phyloP scores from a whole-genome alignment of 768 basidiomycete species.

The Calvatia gigantea region DNA sequence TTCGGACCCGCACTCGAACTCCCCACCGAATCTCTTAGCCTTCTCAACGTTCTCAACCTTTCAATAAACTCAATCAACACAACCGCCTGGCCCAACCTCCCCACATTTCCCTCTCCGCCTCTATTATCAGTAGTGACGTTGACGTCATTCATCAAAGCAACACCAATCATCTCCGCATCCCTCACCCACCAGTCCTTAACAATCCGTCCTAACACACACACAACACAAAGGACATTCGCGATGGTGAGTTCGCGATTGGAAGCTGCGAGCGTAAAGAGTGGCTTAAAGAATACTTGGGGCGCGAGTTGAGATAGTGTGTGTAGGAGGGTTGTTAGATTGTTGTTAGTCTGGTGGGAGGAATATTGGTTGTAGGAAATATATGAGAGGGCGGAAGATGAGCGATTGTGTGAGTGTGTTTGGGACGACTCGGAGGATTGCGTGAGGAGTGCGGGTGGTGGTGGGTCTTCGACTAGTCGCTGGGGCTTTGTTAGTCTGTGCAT shows the following conservation, averaged over 20 bases:
- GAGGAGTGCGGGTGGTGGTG: slow-evolving; percentile 45
- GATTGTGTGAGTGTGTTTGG: not conserved
- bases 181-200: slow-evolving; percentile 63
- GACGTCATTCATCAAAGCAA: slow-evolving; percentile 60
- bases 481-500: slow-evolving; percentile 2
- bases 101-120: slow-evolving; percentile 22
- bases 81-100: slow-evolving; percentile 60
- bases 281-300: slow-evolving; percentile 69
- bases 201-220: slow-evolving; percentile 49
- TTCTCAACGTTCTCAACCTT: slow-evolving; percentile 40
- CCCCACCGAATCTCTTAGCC: slow-evolving; percentile 31
- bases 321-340: slow-evolving; percentile 44
- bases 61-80: slow-evolving; percentile 61
- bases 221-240: slow-evolving; percentile 52
- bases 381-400: not conserved
- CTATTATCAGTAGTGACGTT: slow-evolving; percentile 11
- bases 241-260: slow-evolving; percentile 60
- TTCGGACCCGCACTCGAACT: not conserved
- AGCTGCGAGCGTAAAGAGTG: slow-evolving; percentile 65
- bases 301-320: slow-evolving; percentile 44
- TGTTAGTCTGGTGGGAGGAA: not conserved
- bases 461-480: slow-evolving; percentile 52
- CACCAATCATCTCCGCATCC: slow-evolving; percentile 71
- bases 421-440: not conserved
- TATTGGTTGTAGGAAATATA: not conserved